phyloP scores from a whole-genome alignment of 495 filamentous ascomycete species.

The Neurospora sp. region DNA sequence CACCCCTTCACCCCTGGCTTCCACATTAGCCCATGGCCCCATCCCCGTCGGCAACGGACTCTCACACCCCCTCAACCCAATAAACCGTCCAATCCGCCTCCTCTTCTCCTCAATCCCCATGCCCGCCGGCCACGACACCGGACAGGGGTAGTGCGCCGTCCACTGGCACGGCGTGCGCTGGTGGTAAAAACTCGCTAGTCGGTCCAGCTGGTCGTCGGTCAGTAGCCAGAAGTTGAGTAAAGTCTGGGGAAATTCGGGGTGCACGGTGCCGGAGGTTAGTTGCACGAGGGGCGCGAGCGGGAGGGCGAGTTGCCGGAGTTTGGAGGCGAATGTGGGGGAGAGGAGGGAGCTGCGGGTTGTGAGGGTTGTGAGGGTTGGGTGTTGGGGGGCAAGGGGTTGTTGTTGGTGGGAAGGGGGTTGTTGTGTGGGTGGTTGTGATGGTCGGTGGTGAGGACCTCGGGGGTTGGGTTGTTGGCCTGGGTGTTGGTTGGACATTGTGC shows the following conservation, averaged over 20 bases:
- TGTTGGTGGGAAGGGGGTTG: not conserved
- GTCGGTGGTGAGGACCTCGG: not conserved
- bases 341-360: constrained; percentile 21
- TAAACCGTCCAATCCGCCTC: constrained; percentile 52
- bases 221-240: constrained; percentile 67
- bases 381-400: not conserved
- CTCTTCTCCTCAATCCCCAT: constrained; percentile 48
- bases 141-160: constrained; percentile 54
- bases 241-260: constrained; percentile 56
- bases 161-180: constrained; percentile 49
- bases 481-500: not conserved
- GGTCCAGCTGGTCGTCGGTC: constrained; percentile 58
- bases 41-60: constrained; percentile 24
- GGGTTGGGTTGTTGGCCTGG: constrained; percentile 1
- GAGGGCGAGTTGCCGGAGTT: constrained; percentile 38
- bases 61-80: constrained; percentile 56
- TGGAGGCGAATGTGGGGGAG: constrained; percentile 28
- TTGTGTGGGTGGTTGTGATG: not conserved
- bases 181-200: constrained; percentile 65
- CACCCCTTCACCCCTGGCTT: too few relatives aligned
- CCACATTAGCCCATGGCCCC: too few relatives aligned
- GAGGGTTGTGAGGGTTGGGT: constrained; percentile 14
- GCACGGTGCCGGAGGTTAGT: constrained; percentile 46
- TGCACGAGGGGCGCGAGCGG: constrained; percentile 48
- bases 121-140: constrained; percentile 29